Base-by-base conservation (phyloP, 805 yeast genomes). In the Saccharomycopsis olivae region DNA sequence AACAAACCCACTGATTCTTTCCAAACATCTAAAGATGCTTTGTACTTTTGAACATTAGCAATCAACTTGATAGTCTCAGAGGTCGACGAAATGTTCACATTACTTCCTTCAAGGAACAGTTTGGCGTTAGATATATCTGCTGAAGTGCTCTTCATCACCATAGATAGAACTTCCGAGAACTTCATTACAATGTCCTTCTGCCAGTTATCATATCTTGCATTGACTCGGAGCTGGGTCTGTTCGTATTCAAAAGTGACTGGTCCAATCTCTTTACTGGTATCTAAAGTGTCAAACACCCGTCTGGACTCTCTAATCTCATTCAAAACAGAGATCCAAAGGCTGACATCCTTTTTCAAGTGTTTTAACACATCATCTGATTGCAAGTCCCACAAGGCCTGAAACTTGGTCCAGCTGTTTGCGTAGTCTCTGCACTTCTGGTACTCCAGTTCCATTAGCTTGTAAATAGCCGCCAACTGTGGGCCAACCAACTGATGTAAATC, bases 361-460 rank as follows among this genome's bases (percentile, higher is more conserved):
- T 47, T 44, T 18, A 56, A 56, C 3, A 74, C 66, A 0, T 61
- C 61, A 2, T 63, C 66, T 0, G 67, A 49, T 11, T 66, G 61
- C 8, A 78, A 49, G 44, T 71, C 76, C 84, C 87, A 78, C 3
- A 81, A 53, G 1, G 66, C 55, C 51, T 77, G 81, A 20, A 78
- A 61, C 16, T 56, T 58, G 2, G 52, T 49, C 94, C 94, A 83
- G 14, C 61, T 59, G 1, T 50, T 39, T 14, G 69, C 54, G 48
- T 75, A 77, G 0, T 14, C 37, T 0, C 49, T 33, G 0, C 71
- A 66, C 2, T 52, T 41, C 0, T 34, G 29, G 15, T 61, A 51
- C 3, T 58, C 41, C 0, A 16, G 17, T n/a, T 69, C 71, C 4
- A 74, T 51, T 3, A 47, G 41, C 1, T 36, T 37, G 13, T 61